These are phyloP conservation scores for Lachnellula hyalina DNA, from an alignment of 2,329 filamentous ascomycete genomes.

Conservation along the genomic window DNA sequence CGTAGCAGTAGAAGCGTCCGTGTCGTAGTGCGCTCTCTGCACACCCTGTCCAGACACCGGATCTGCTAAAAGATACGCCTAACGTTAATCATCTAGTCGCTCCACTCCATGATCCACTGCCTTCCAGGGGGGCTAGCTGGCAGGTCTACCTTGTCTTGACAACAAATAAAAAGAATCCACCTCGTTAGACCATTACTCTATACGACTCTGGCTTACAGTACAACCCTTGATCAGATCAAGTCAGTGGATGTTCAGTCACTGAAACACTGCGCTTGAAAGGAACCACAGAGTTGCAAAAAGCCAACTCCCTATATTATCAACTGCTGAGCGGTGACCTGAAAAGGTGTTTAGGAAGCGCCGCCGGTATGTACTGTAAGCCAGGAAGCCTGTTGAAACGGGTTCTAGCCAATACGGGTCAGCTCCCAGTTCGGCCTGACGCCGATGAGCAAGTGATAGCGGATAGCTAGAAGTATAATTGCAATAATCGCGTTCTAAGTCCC, in stretches of 20 bases:
- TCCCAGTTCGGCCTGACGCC: slow-evolving; percentile 14
- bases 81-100: slow-evolving; percentile 8
- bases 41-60: slow-evolving; percentile 2
- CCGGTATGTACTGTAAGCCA: slow-evolving; percentile 1
- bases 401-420: slow-evolving; percentile 16
- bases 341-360: background rate
- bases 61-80: background rate
- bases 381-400: slow-evolving; percentile 9
- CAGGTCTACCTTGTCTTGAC: background rate
- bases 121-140: background rate
- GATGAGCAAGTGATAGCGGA: slow-evolving; percentile 1
- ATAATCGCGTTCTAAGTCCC: background rate
- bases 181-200: background rate
- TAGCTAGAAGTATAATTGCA: background rate
- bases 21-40: slow-evolving; percentile 1
- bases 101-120: background rate
- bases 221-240: background rate
- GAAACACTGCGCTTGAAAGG: slow-evolving; percentile 3
- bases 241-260: background rate
- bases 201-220: background rate
- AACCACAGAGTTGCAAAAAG: background rate
- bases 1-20: background rate
- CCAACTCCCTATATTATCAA: background rate
- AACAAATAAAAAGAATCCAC: background rate
- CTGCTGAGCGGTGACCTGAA: background rate